A percentile compares a stretch with the other conserved stretches of the same genome.
Conservation (phyloP, 1,139 yeast species). For the Pneumocystis murina region DNA sequence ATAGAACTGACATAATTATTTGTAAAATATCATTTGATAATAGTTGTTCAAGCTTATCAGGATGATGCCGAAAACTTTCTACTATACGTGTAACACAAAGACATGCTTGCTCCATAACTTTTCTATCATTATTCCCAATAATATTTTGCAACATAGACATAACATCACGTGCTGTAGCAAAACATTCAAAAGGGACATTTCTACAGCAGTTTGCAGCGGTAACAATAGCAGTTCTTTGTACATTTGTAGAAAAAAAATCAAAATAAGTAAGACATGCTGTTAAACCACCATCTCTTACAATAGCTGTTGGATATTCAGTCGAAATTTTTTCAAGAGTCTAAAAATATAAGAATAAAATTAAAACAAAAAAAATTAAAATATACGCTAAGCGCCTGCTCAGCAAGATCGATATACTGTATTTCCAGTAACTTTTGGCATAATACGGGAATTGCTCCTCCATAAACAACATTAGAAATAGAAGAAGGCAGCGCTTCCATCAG, state of each 20-base stretch:
- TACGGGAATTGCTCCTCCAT: conserved; percentile 51
- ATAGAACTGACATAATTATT: not conserved
- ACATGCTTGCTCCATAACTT: conserved; percentile 58
- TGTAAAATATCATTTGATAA: not conserved
- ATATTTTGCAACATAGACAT: conserved; percentile 51
- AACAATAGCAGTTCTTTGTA: conserved; percentile 67
- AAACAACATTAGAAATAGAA: conserved; percentile 48
- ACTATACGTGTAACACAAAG: conserved; percentile 50
- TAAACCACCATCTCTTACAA: conserved; percentile 41
- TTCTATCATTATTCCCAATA: conserved; percentile 45
- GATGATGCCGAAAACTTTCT: conserved; percentile 35
- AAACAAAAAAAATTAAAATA: conserved; percentile 15
- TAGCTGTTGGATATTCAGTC: conserved; percentile 23
- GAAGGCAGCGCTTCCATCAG: conserved; percentile 63
- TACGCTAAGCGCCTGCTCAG: conserved; percentile 80
- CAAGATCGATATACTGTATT: conserved; percentile 72
- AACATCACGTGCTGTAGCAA: conserved; percentile 38
- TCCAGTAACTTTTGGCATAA: conserved; percentile 56
- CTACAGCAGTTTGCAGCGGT: conserved; percentile 68
- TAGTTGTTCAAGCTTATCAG: conserved; percentile 29
- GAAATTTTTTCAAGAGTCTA: conserved; percentile 27
- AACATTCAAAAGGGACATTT: conserved; percentile 32
- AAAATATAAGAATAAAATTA: not conserved
- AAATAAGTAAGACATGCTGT: conserved; percentile 55
- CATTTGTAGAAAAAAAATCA: conserved; percentile 80